A percentile compares a stretch with the other conserved stretches of the same genome.
These are phyloP conservation scores for Hyaloperonospora brassicae DNA, from an alignment of 352 stramenopile species.

Conservation along the genomic window DNA sequence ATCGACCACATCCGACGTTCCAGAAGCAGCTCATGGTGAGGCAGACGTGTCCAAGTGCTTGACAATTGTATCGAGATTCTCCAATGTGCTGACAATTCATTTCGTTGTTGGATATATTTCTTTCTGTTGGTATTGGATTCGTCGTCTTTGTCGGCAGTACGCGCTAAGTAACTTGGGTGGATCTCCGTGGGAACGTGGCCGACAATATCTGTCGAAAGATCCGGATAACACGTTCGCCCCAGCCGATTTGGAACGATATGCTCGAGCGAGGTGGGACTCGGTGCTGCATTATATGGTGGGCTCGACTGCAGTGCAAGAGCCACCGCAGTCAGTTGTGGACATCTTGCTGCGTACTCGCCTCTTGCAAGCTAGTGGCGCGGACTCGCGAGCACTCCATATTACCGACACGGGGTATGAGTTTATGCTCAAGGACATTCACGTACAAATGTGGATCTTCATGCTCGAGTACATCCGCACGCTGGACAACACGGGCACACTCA, in stretches of 20 bases:
- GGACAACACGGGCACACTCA: constrained; percentile 58
- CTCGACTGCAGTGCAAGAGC: constrained; percentile 56
- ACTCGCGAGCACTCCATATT: constrained; percentile 69
- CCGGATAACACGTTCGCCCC: constrained; percentile 38
- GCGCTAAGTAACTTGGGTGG: constrained; percentile 63
- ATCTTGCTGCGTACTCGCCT: constrained; percentile 68
- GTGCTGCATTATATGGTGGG: constrained; percentile 75
- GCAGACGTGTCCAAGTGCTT: background rate
- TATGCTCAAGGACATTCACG: constrained; percentile 88
- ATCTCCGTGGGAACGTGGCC: constrained; percentile 62
- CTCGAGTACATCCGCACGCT: constrained; percentile 85
- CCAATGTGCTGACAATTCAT: too few species aligned
- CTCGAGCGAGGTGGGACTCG: constrained; percentile 52
- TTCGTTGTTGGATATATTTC: too few species aligned
- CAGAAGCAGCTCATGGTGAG: constrained; percentile 53
- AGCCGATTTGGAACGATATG: constrained; percentile 51
- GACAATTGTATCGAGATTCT: too few species aligned
- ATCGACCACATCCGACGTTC: constrained; percentile 47
- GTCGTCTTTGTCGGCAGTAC: constrained; percentile 21
- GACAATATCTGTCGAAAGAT: constrained; percentile 37
- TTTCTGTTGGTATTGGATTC: constrained; percentile 2
- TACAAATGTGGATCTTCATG: constrained; percentile 90
- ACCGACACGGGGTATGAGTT: constrained; percentile 88
- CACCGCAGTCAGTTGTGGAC: constrained; percentile 55
- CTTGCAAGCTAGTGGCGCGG: constrained; percentile 49